These are phyloP conservation scores for Candida bentonensis DNA, from an alignment of 805 yeast genomes.

Conservation along the genomic window DNA sequence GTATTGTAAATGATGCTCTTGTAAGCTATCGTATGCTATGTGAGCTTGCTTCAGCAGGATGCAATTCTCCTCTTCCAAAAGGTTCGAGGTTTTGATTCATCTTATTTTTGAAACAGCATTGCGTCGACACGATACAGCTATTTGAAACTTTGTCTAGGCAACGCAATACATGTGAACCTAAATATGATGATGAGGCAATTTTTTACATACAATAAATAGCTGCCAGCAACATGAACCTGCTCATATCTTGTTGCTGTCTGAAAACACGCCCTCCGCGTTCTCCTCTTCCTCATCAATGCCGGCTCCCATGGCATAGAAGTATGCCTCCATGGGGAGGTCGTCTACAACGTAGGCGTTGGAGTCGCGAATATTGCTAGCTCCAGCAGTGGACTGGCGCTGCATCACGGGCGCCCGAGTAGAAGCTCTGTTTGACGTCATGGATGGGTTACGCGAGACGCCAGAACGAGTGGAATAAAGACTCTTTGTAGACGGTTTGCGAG, in stretches of 20 bases:
- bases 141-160: too few relatives aligned
- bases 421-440: background rate
- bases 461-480: background rate
- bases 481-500: background rate
- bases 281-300: background rate
- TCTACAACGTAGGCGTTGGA: background rate
- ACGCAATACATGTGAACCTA: too few relatives aligned
- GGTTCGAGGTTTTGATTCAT: too few relatives aligned
- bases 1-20: too few relatives aligned
- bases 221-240: too few relatives aligned
- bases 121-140: too few relatives aligned
- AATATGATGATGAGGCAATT: too few relatives aligned
- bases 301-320: background rate
- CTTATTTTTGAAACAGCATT: too few relatives aligned
- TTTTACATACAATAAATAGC: background rate
- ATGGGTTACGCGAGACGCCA: background rate
- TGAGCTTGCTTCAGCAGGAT: too few relatives aligned
- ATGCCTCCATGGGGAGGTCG: conserved; percentile 1
- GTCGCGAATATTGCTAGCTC: background rate
- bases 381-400: background rate
- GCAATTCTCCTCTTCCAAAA: too few relatives aligned
- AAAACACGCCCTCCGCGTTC: background rate
- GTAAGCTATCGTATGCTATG: too few relatives aligned
- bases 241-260: conserved; percentile 1
- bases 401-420: background rate